A percentile compares a stretch with the other conserved stretches of the same genome.
Evolutionary conservation across 108 stramenopile genomes (phyloP).

Genomic region (Licmophora abbreviata): DNA sequence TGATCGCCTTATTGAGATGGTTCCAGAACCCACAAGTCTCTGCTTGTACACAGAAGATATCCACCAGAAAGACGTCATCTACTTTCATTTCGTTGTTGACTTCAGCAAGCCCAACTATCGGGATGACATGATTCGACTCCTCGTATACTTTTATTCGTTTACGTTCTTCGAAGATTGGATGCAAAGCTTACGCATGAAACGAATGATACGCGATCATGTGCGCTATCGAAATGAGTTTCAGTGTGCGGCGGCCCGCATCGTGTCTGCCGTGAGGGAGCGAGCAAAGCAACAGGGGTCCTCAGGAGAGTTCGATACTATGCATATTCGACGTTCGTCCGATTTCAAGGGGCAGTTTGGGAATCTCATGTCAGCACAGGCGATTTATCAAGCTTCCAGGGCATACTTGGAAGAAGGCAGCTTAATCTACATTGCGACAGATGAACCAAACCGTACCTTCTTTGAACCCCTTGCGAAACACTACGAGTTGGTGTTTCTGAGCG

Average conservation of each 20-base stretch:
- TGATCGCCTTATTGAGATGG: conserved; percentile 55
- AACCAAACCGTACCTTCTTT: conserved; percentile 52
- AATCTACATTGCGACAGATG: conserved; percentile 67
- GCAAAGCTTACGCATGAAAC: conserved; percentile 31
- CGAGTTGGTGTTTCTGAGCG: conserved; percentile 47
- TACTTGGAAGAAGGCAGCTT: conserved; percentile 16
- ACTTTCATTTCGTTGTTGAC: conserved; percentile 39
- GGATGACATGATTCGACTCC: conserved; percentile 27
- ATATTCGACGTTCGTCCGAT: conserved; percentile 49
- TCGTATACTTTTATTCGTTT: conserved; percentile 61
- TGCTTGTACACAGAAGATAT: conserved; percentile 63
- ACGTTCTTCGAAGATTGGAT: conserved; percentile 59
- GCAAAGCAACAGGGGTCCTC: conserved; percentile 13
- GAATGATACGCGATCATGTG: conserved; percentile 57
- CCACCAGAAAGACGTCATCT: conserved; percentile 67
- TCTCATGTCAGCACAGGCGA: conserved; percentile 21
- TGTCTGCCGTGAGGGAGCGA: conserved; percentile 31
- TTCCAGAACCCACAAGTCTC: conserved; percentile 34
- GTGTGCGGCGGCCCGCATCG: conserved; percentile 57
- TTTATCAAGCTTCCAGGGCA: conserved; percentile 32
- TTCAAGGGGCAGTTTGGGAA: conserved; percentile 45
- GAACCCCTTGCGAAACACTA: conserved; percentile 34
- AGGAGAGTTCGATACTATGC: conserved; percentile 48
- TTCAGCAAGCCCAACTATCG: conserved; percentile 8
- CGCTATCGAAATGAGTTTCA: conserved; percentile 60